Evolutionary conservation across 1,284 basidiomycete genomes (phyloP), one percentile per base, ranked within the genome.

Genomic region (Boletus semigastroideus): DNA sequence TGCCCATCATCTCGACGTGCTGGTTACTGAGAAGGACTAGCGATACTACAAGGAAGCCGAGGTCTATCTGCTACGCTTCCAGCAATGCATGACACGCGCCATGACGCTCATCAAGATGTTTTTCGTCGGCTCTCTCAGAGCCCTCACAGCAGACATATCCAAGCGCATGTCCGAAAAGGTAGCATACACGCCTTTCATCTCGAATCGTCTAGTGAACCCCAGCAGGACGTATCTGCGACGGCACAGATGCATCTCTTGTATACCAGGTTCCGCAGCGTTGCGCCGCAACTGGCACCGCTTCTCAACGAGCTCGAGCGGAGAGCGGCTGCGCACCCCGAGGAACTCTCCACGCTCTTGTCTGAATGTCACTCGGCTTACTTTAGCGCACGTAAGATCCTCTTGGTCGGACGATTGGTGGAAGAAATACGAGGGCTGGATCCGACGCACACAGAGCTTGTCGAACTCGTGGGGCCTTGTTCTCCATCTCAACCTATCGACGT

Each of bases 21-120:
- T 11, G 3, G 14, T 42, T n/a, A 38, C 45, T 62, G 16, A 64
- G 5, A 20, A 4, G 39, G 20, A 11, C 34, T 62, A 97, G 92
- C 82, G 91, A 59, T 86, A 94, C 67, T 97, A 87, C 72, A 82
- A 82, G 60, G 94, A 97, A 73, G 86, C 93, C 11, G 92, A 96
- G 63, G 76, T 97, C 17, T 97, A 96, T 67, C 76, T 96, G 10
- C 78, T 98, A 19, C 85, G 94, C 22, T 97, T 94, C 72, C 93
- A 95, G 63, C 94, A 97, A 72, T 97, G 94, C 69, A 86, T 97
- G 80, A 95, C 92, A 0, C 84, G 94, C 33, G 90, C 92, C 20
- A 96, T 97, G 94, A 96, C 93, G 0, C 78, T 98, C 46, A 92
- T 97, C 73, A 94, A 91, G 67, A 92, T 97, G 82, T 93, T 89